These are phyloP conservation scores for Lactarius evosmus DNA, from an alignment of 768 basidiomycete genomes.

Conservation along the genomic window DNA sequence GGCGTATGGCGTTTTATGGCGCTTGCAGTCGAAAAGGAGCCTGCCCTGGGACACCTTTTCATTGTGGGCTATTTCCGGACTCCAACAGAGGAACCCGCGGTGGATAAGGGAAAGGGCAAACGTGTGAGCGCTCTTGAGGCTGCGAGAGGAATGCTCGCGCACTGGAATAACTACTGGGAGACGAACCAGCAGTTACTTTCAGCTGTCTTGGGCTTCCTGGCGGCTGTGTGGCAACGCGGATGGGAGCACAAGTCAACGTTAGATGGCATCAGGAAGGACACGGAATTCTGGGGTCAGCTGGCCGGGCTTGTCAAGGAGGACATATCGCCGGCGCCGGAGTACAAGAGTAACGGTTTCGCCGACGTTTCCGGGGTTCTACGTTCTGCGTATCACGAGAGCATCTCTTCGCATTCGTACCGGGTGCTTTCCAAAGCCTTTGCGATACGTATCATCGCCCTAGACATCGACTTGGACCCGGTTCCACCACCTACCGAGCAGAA, in stretches of 20 bases:
- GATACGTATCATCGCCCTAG: constrained; percentile 68
- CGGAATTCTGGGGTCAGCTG: constrained; percentile 68
- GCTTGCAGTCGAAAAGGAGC: constrained; percentile 79
- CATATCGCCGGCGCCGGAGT: constrained; percentile 71
- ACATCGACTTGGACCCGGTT: constrained; percentile 61
- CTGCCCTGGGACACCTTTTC: constrained; percentile 77
- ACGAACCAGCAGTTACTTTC: constrained; percentile 72
- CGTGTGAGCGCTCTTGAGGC: constrained; percentile 59
- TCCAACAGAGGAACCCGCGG: constrained; percentile 41
- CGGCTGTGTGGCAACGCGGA: constrained; percentile 76
- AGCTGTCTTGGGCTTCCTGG: constrained; percentile 70
- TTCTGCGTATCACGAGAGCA: constrained; percentile 57
- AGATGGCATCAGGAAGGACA: constrained; percentile 52
- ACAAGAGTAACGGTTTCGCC: constrained; percentile 49
- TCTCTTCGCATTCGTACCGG: constrained; percentile 64
- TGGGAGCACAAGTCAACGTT: constrained; percentile 65
- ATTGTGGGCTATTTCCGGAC: constrained; percentile 68
- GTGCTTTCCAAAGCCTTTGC: constrained; percentile 71
- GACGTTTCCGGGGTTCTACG: constrained; percentile 48
- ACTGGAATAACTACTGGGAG: constrained; percentile 76
- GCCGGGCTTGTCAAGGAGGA: constrained; percentile 61
- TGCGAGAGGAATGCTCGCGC: constrained; percentile 60
- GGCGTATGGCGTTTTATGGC: constrained; percentile 84
- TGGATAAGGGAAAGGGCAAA: constrained; percentile 36
- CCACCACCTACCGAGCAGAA: constrained; percentile 30